Evolutionary conservation across 2,329 filamentous ascomycete species (phyloP), one percentile per base, ranked within the genome.

Genomic region (Fusarium pininemorale): DNA sequence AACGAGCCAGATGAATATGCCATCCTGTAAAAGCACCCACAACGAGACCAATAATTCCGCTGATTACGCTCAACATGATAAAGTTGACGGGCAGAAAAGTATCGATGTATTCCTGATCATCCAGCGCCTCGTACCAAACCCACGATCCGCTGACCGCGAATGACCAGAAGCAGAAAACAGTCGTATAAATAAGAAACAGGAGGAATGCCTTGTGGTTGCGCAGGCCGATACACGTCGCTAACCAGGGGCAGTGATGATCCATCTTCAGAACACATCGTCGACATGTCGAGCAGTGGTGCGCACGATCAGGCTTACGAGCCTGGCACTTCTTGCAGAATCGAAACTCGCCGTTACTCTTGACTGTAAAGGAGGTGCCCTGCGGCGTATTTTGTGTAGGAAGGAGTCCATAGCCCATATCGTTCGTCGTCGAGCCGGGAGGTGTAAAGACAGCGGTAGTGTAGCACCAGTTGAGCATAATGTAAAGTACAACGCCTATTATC

Each of bases 181-280:
- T 94, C 1, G 94, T 94, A 82, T 99, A 98, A 63, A 95, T 89
- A 32, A 99, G 87, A 82, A 98, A 99, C 7, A 98, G 88, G 60
- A 99, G 82, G 81, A 99, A 99, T 1, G 95, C 89, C 84, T 99
- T 99, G 87, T 98, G 97, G 84, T 99, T 99, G 80, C 90, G 91
- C 73, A 99, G 86, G 26, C 96, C 96, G 68, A 99, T 93, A 82
- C 96, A 99, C 8, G 94, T 98, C 35, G 96, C 96, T 56, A 99
- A 88, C 96, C 96, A 99, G 22, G 96, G 96, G 82, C 96, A 99
- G 85, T 99, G 96, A 82, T 99, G 96, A 81, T 99, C 96, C 96
- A 99, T 99, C 87, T 99, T 99, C 82, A 99, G 87, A 32, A 99
- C 95, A 82, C 96, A 99, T 79, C 93, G 92, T 76, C 92, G 91